Conservation (phyloP, 2,329 filamentous ascomycete genomes). For the Chrysoporthe cubensis region DNA sequence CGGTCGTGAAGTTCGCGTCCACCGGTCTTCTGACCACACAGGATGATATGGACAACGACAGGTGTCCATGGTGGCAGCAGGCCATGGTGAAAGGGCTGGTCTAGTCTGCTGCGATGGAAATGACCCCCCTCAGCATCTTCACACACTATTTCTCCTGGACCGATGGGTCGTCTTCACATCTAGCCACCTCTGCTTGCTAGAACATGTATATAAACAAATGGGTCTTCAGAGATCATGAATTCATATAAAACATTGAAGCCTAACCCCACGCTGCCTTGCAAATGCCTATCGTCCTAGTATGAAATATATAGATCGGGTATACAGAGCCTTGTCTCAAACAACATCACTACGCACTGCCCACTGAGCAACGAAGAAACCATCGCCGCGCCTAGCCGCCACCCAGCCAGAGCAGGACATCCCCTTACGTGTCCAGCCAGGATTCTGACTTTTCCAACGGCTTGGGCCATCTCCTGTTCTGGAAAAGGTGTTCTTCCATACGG, state of each 20-base stretch:
- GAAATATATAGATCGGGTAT: neutral
- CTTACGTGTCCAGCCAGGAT: slow-evolving; percentile 11
- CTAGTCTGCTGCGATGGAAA: neutral
- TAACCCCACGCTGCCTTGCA: neutral
- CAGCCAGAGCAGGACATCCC: neutral
- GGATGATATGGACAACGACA: slow-evolving; percentile 37
- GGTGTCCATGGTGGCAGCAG: slow-evolving; percentile 41
- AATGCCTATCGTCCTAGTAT: neutral
- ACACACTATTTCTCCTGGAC: too few relatives aligned
- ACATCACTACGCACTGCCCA: neutral
- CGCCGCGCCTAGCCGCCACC: too few relatives aligned
- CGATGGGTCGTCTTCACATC: too few relatives aligned
- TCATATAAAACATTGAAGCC: neutral
- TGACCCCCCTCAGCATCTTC: neutral
- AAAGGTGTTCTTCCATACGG: neutral
- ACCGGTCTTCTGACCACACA: slow-evolving; percentile 25
- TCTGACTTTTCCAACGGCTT: slow-evolving; percentile 1
- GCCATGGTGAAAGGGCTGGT: slow-evolving; percentile 35
- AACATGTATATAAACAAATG: neutral
- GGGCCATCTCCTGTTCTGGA: slow-evolving; percentile 1
- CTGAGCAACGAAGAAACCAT: neutral
- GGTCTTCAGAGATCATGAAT: neutral
- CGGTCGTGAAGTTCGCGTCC: slow-evolving; percentile 31
- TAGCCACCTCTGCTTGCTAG: too few relatives aligned
- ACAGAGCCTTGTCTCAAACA: neutral